Evolutionary conservation across 345 rosid species (phyloP), one percentile per base, ranked within the genome.

Genomic region (Salix caprea): DNA sequence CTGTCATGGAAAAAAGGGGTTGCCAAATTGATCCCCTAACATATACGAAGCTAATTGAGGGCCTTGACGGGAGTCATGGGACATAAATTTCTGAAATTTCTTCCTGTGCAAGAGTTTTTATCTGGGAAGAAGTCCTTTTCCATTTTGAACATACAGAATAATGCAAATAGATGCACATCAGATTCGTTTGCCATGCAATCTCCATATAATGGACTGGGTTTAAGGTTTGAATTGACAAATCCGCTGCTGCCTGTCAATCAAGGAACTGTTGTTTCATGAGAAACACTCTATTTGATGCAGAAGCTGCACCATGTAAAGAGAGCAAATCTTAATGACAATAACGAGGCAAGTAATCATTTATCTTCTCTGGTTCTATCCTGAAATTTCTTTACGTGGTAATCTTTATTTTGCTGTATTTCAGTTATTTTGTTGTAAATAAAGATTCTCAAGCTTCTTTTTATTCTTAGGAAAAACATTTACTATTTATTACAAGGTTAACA

Each of bases 21-120:
- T 89, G 90, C 85, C 81, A 74, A 74, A 77, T 90, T 72, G 89
- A 91, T 83, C 86, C 94, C 66, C 82, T 74, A 72, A 94, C 97
- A 6, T 88, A 91, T 84, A 76, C 84, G 39, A 72, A 90, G 82
- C 82, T 94, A 71, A 82, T 82, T 50, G 89, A 86, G 82, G 96
- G 89, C 79, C 85, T 90, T 74, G 91, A 85, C 74, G 84, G 78
- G 77, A 69, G 50, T 46, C 50, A 46, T 46, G 50, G 50, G 18
- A 12, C 50, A 46, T 46, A 46, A 46, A 44, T 13, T 13, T 44
- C 16, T 12, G 50, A 37, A 61, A 69, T 42, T 24, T 21, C 65
- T 28, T 62, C 65, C 21, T 23, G 39, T 32, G 30, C 2, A 50
- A 52, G 18, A 10, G 64, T 32, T 48, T 48, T 7, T 30, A 34